Conservation (phyloP, 352 stramenopile genomes). For the Globisporangium mamillatum region DNA sequence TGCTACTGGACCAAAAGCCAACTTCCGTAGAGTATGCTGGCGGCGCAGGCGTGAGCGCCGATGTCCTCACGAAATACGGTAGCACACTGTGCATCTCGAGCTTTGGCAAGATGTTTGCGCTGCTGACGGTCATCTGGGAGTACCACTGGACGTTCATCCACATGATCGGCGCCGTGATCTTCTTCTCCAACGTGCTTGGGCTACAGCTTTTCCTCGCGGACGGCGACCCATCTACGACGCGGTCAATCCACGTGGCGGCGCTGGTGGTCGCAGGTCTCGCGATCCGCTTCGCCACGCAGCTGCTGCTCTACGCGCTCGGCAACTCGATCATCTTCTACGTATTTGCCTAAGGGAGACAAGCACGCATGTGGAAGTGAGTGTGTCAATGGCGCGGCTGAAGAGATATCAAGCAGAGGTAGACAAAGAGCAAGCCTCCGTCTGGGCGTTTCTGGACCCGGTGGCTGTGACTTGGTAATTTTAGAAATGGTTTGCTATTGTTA, state of each 20-base stretch:
- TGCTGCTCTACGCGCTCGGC: slow-evolving; percentile 61
- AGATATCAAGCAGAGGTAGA: not conserved
- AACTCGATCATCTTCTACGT: slow-evolving; percentile 80
- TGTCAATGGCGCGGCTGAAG: not conserved
- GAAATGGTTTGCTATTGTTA: not conserved
- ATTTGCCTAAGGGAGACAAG: slow-evolving; percentile 29
- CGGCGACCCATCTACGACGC: slow-evolving; percentile 29
- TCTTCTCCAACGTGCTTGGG: slow-evolving; percentile 70
- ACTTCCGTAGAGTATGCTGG: not conserved
- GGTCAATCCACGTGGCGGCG: slow-evolving; percentile 33
- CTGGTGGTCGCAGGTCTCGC: slow-evolving; percentile 41
- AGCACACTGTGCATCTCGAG: slow-evolving; percentile 77
- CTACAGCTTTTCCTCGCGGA: slow-evolving; percentile 67
- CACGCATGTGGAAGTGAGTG: not conserved
- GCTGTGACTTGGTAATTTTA: not conserved
- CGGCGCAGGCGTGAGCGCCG: slow-evolving; percentile 13
- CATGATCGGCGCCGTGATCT: slow-evolving; percentile 71
- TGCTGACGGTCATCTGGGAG: slow-evolving; percentile 85
- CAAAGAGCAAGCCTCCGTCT: not conserved
- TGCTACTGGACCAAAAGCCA: not conserved
- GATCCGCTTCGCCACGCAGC: slow-evolving; percentile 41
- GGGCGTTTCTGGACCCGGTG: not conserved
- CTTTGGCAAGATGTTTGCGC: slow-evolving; percentile 83
- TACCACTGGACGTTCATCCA: slow-evolving; percentile 85
- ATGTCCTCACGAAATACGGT: slow-evolving; percentile 35